Evolutionary conservation across 306 rosid species (phyloP).

Genomic region (Cicer yamashitae): DNA sequence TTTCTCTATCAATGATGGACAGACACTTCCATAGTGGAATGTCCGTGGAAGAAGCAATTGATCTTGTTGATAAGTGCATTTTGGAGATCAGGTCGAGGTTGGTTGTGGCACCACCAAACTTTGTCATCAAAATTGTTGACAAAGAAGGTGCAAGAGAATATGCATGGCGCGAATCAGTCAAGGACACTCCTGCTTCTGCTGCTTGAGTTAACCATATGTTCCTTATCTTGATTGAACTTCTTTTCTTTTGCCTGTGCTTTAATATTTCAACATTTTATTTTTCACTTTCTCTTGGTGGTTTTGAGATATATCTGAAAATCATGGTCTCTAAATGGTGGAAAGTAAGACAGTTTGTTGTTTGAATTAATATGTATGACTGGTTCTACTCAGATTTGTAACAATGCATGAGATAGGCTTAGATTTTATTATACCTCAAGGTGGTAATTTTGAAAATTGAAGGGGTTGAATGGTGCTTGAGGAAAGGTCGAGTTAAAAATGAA

Average conservation of each 20-base stretch:
- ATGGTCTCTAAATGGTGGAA: slow-evolving; percentile 39
- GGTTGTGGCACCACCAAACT: slow-evolving; percentile 93
- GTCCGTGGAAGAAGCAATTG: slow-evolving; percentile 82
- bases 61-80: slow-evolving; percentile 82
- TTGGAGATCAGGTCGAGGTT: slow-evolving; percentile 75
- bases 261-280: slow-evolving; percentile 2
- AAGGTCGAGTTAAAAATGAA: neutral
- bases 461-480: neutral
- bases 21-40: slow-evolving; percentile 87
- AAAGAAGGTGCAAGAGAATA: slow-evolving; percentile 89
- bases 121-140: slow-evolving; percentile 94
- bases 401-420: slow-evolving; percentile 13
- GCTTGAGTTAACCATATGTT: slow-evolving; percentile 54
- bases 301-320: slow-evolving; percentile 32
- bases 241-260: slow-evolving; percentile 4
- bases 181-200: slow-evolving; percentile 48
- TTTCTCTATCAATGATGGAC: slow-evolving; percentile 90
- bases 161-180: slow-evolving; percentile 84
- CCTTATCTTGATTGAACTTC: slow-evolving; percentile 24
- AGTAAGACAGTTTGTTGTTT: slow-evolving; percentile 15
- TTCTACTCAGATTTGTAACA: slow-evolving; percentile 14
- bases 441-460: neutral
- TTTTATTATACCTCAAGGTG: neutral
- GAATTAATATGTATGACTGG: slow-evolving; percentile 27
- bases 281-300: slow-evolving; percentile 12